Percentiles rank a stretch among this genome's conserved stretches.
Evolutionary conservation across 305 asterid species (phyloP).

Genomic region (Caryopteris hybrid): DNA sequence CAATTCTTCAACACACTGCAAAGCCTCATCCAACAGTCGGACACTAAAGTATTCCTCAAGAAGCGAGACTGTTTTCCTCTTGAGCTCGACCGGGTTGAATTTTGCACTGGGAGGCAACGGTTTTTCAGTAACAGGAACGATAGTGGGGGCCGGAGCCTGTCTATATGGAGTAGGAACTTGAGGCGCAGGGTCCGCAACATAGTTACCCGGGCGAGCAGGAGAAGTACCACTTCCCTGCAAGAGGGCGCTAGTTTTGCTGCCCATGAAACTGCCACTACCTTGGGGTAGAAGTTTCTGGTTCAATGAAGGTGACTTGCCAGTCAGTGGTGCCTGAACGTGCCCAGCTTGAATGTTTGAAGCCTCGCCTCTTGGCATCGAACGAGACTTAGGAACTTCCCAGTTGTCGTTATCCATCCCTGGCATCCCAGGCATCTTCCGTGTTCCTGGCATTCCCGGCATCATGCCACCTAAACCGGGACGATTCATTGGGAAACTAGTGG

Average conservation of each 20-base stretch:
- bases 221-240: constrained; percentile 60
- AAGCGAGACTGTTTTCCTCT: constrained; percentile 55
- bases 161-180: constrained; percentile 31
- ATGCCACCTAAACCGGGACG: constrained; percentile 85
- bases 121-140: constrained; percentile 28
- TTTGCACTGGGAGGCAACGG: constrained; percentile 31
- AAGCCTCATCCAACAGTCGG: constrained; percentile 61
- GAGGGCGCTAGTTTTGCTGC: constrained; percentile 62
- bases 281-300: constrained; percentile 66
- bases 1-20: constrained; percentile 77
- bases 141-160: constrained; percentile 28
- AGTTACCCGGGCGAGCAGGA: constrained; percentile 32
- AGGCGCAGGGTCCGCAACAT: constrained; percentile 33
- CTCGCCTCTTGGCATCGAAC: constrained; percentile 70
- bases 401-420: constrained; percentile 68
- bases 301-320: constrained; percentile 46
- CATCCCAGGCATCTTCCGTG: constrained; percentile 78
- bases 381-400: constrained; percentile 84
- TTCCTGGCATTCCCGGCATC: constrained; percentile 97
- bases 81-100: constrained; percentile 39
- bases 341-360: constrained; percentile 33
- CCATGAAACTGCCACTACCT: constrained; percentile 50
- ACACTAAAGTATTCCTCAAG: constrained; percentile 67
- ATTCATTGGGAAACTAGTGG: constrained; percentile 56
- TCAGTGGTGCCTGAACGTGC: constrained; percentile 45